Evolutionary conservation across 2,329 filamentous ascomycete species (phyloP).

Genomic region (Hortaea werneckii): DNA sequence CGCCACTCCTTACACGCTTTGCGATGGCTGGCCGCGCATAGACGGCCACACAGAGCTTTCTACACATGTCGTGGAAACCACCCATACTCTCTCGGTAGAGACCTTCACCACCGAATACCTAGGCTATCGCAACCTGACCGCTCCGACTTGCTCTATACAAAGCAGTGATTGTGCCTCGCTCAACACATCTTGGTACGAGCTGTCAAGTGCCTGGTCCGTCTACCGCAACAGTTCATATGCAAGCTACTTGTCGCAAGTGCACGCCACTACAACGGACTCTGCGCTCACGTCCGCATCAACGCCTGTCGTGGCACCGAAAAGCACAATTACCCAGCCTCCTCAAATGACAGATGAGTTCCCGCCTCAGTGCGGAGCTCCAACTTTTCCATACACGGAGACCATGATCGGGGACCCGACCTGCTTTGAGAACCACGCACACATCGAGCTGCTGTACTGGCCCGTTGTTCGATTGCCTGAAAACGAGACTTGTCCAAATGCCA

Average conservation of each 20-base stretch:
- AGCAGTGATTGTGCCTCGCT: slow-evolving; percentile 7
- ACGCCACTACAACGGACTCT: not conserved
- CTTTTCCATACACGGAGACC: not conserved
- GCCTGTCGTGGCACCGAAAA: not conserved
- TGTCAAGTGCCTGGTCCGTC: not conserved
- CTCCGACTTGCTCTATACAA: slow-evolving; percentile 12
- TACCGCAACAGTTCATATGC: not conserved
- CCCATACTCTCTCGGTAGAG: not conserved
- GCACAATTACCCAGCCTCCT: not conserved
- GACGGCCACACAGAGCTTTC: slow-evolving; percentile 8
- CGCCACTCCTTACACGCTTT: slow-evolving; percentile 12
- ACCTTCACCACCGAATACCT: not conserved
- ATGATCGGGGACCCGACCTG: slow-evolving; percentile 5
- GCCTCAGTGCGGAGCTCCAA: not conserved
- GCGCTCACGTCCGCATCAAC: not conserved
- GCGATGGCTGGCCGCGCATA: slow-evolving; percentile 15
- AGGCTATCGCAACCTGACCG: slow-evolving; percentile 1
- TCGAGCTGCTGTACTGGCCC: slow-evolving; percentile 10
- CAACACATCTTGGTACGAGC: not conserved
- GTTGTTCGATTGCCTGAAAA: not conserved
- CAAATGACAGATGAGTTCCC: not conserved
- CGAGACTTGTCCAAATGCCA: slow-evolving; percentile 5
- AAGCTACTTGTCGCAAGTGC: not conserved
- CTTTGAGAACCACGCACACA: slow-evolving; percentile 7
- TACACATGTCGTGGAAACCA: not conserved